phyloP scores from a whole-genome alignment of 768 basidiomycete genomes.

The Serendipita sp. region DNA sequence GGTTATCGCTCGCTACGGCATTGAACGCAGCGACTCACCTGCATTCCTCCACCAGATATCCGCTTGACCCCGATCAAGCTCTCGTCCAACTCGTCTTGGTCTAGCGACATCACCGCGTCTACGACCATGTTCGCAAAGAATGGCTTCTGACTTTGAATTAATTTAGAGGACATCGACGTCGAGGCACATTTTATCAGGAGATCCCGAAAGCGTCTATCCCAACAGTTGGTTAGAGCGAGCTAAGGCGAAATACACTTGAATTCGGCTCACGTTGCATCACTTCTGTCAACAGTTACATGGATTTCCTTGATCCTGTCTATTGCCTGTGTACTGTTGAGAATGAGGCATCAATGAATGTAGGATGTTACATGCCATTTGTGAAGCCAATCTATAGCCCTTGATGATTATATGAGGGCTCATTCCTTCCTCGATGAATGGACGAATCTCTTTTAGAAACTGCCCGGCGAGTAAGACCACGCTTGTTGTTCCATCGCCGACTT shows the following conservation, averaged over 20 bases:
- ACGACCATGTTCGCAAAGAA: conserved; percentile 99
- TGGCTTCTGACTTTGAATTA: conserved; percentile 96
- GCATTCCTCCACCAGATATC: conserved; percentile 93
- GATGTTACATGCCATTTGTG: conserved; percentile 48
- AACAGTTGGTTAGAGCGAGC: background rate
- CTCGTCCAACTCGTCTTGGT: conserved; percentile 88
- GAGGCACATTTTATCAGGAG: conserved; percentile 92
- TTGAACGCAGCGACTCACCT: conserved; percentile 21
- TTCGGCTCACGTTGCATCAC: conserved; percentile 61
- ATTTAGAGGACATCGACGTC: conserved; percentile 99
- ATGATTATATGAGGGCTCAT: conserved; percentile 96
- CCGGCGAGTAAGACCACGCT: conserved; percentile 90
- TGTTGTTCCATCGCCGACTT: conserved; percentile 97
- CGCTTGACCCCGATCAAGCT: conserved; percentile 95
- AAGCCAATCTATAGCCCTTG: conserved; percentile 84
- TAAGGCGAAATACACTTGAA: background rate
- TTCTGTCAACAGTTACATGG: conserved; percentile 80
- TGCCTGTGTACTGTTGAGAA: conserved; percentile 35
- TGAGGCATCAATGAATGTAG: background rate
- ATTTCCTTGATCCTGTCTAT: conserved; percentile 76
- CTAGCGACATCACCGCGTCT: conserved; percentile 83
- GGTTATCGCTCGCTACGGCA: background rate
- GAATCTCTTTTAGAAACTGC: conserved; percentile 85
- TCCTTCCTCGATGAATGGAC: conserved; percentile 86
- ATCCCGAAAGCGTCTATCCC: conserved; percentile 69